phyloP scores from a whole-genome alignment of 2,329 filamentous ascomycete species.

The Cercospora sp. region DNA sequence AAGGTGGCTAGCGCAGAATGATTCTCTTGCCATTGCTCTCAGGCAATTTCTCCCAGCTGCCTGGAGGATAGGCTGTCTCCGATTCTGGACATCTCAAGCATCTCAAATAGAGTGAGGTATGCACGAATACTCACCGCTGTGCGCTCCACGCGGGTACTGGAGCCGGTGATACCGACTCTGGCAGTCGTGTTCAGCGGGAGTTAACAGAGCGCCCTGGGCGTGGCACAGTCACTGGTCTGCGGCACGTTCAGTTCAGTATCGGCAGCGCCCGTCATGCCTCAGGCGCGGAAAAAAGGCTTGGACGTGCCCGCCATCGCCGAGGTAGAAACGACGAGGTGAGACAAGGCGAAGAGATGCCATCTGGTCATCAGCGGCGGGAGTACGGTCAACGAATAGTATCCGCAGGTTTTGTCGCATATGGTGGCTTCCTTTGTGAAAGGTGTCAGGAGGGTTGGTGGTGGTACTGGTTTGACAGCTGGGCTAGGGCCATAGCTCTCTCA shows the following conservation, averaged over 20 bases:
- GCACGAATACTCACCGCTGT: background rate
- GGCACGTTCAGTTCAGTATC: background rate
- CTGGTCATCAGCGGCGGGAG: background rate
- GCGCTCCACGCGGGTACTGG: background rate
- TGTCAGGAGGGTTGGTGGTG: background rate
- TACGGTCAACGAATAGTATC: background rate
- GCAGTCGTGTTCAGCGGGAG: background rate
- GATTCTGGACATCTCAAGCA: background rate
- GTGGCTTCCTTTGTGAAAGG: background rate
- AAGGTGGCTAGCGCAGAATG: background rate
- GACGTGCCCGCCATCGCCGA: background rate
- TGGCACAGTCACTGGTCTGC: background rate
- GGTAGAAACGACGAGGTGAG: background rate
- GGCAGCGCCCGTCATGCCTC: background rate
- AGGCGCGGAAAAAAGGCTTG: background rate
- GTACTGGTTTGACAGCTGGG: background rate
- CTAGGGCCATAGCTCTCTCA: background rate
- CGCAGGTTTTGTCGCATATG: background rate
- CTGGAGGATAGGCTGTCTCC: background rate
- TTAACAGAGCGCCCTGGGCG: background rate
- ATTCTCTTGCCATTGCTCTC: background rate
- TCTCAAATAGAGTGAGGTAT: background rate
- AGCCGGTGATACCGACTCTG: background rate
- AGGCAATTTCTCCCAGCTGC: background rate
- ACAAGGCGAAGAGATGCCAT: background rate